Evolutionary conservation across 2,329 filamentous ascomycete genomes (phyloP).

Genomic region (Aspergillus candidus): DNA sequence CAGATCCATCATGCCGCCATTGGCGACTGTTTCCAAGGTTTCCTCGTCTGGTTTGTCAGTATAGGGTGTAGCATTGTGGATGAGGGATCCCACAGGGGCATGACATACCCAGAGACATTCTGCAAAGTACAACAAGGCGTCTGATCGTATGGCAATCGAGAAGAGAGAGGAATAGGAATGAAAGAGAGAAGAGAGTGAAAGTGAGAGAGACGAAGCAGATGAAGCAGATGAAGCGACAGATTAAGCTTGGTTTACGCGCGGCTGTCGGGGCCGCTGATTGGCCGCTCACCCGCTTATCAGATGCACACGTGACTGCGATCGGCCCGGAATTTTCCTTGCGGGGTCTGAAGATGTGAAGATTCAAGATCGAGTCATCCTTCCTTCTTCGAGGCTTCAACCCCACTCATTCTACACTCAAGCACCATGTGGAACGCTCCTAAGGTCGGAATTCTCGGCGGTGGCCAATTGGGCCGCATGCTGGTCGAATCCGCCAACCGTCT

Average conservation of each 20-base stretch:
- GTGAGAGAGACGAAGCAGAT: constrained; percentile 11
- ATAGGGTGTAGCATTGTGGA: background rate
- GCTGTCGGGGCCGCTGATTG: constrained; percentile 8
- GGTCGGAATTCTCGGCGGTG: constrained; percentile 53
- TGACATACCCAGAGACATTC: constrained; percentile 26
- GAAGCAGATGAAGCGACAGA: constrained; percentile 2
- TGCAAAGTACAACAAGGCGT: constrained; percentile 2
- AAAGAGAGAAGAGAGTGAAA: constrained; percentile 11
- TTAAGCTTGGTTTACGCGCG: background rate
- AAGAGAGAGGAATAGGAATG: constrained; percentile 6
- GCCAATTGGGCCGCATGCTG: constrained; percentile 88
- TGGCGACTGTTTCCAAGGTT: constrained; percentile 51
- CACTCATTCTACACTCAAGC: background rate
- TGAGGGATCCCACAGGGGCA: background rate
- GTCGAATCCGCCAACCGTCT: constrained; percentile 77
- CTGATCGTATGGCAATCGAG: background rate
- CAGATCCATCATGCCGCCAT: constrained; percentile 55
- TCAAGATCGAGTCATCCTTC: background rate
- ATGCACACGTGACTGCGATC: constrained; percentile 18
- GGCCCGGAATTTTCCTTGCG: constrained; percentile 3
- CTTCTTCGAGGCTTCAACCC: background rate
- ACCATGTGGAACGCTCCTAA: constrained; percentile 37
- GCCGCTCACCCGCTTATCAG: constrained; percentile 18
- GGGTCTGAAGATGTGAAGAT: too few relatives aligned
- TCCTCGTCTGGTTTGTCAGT: constrained; percentile 40